Evolutionary conservation across 148 eudicot species (phyloP).

Genomic region (Cornus suecica): DNA sequence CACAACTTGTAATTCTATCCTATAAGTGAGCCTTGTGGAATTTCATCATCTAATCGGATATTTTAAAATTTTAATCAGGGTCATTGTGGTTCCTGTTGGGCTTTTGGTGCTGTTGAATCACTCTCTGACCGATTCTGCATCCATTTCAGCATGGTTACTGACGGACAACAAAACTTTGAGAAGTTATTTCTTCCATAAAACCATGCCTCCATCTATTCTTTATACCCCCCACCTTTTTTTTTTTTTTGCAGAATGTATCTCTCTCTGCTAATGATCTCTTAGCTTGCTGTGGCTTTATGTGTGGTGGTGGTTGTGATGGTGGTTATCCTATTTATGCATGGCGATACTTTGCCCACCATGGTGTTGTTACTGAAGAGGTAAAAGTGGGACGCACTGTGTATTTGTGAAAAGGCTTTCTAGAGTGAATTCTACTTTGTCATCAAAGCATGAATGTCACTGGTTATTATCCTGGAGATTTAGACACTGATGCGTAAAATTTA

Average conservation of each 20-base stretch:
- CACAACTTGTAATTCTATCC: neutral
- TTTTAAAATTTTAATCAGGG: conserved; percentile 43
- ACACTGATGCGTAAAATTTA: no score
- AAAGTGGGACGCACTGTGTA: neutral
- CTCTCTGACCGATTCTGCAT: conserved; percentile 92
- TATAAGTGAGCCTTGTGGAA: neutral
- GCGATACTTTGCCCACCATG: conserved; percentile 68
- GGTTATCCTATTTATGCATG: conserved; percentile 82
- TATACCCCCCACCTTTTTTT: no score
- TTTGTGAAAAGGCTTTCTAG: no score
- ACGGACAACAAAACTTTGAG: neutral
- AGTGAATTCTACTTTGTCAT: neutral
- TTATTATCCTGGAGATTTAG: neutral
- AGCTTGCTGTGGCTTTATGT: conserved; percentile 92
- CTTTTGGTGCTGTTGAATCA: conserved; percentile 92
- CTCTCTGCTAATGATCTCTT: conserved; percentile 89
- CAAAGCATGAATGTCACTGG: conserved; percentile 7
- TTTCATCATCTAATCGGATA: conserved; percentile 16
- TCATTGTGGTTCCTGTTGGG: conserved; percentile 99
- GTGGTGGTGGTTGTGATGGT: conserved; percentile 90
- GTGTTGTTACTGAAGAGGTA: conserved; percentile 89
- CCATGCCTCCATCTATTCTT: neutral
- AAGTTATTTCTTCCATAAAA: neutral
- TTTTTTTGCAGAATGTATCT: conserved; percentile 52
- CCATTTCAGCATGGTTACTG: conserved; percentile 53